Evolutionary conservation across 345 rosid genomes (phyloP).

Genomic region (Conringia planisiliqua): DNA sequence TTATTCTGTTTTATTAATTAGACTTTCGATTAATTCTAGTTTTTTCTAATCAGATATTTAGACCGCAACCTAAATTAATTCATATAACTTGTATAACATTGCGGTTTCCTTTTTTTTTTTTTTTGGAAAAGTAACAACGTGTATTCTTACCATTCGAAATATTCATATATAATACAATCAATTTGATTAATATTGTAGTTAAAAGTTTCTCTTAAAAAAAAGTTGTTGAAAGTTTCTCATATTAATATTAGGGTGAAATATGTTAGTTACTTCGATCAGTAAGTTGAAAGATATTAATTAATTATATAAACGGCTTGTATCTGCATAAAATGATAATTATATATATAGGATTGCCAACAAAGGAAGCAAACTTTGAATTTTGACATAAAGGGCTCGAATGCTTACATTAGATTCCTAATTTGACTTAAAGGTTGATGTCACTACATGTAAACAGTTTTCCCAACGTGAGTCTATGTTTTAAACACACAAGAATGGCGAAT

Average conservation of each 20-base stretch:
- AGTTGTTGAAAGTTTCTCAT: too few relatives aligned
- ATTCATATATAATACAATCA: not conserved
- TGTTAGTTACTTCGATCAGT: not conserved
- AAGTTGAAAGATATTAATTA: not conserved
- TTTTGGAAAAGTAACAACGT: not conserved
- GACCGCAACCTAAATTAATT: not conserved
- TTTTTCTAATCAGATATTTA: not conserved
- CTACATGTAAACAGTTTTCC: not conserved
- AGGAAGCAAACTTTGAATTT: constrained; percentile 22
- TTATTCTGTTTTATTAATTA: not conserved
- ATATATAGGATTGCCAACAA: constrained; percentile 19
- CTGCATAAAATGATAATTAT: not conserved
- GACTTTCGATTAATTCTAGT: not conserved
- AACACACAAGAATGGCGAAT: not conserved
- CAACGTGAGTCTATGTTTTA: not conserved
- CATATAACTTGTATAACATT: too few relatives aligned
- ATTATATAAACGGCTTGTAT: not conserved
- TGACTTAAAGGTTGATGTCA: constrained; percentile 3
- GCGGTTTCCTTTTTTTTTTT: too few relatives aligned
- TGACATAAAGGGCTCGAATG: constrained; percentile 16
- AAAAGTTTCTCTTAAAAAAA: too few relatives aligned
- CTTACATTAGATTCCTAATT: constrained; percentile 2
- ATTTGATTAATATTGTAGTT: not conserved
- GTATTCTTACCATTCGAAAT: not conserved
- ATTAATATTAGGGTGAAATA: not conserved